phyloP scores from a whole-genome alignment of 164 flowering plant species.

The Litsea cubeba region DNA sequence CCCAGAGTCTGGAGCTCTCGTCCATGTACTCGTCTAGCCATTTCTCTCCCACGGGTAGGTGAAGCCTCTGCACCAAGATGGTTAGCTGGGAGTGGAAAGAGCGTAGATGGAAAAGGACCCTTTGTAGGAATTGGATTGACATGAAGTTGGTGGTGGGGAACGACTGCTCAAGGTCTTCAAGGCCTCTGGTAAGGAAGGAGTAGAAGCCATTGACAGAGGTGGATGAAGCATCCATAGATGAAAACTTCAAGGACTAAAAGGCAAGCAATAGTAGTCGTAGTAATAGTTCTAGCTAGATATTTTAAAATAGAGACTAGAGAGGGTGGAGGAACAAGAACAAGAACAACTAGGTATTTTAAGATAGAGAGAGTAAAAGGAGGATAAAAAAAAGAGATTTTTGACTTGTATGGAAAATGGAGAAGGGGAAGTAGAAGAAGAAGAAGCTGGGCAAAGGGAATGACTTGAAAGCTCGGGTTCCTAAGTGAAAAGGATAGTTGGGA shows the following conservation, averaged over 20 bases:
- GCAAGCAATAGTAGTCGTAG: not conserved
- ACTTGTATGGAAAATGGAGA: constrained; percentile 2
- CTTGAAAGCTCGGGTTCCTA: constrained; percentile 57
- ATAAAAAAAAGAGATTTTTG: not conserved
- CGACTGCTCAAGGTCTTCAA: constrained; percentile 74
- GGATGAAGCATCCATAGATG: constrained; percentile 64
- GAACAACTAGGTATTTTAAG: constrained; percentile 5
- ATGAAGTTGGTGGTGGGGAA: constrained; percentile 68
- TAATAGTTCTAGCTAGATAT: not conserved
- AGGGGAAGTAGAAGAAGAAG: not conserved
- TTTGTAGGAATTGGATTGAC: constrained; percentile 83
- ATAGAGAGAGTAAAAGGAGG: not conserved
- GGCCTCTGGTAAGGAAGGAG: constrained; percentile 66
- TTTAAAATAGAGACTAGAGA: not conserved
- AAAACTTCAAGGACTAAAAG: not conserved
- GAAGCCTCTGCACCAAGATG: constrained; percentile 77
- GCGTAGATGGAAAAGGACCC: constrained; percentile 70
- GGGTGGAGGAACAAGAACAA: not conserved
- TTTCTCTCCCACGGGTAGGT: constrained; percentile 81
- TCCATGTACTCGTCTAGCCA: constrained; percentile 99
- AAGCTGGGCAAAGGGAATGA: constrained; percentile 17
- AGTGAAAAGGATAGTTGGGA: constrained; percentile 76
- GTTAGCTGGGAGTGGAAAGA: constrained; percentile 75
- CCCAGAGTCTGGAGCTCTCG: constrained; percentile 93
- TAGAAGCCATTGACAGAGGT: constrained; percentile 89